phyloP scores from a whole-genome alignment of 768 basidiomycete species.

The Krasilnikovozyma curviuscula region DNA sequence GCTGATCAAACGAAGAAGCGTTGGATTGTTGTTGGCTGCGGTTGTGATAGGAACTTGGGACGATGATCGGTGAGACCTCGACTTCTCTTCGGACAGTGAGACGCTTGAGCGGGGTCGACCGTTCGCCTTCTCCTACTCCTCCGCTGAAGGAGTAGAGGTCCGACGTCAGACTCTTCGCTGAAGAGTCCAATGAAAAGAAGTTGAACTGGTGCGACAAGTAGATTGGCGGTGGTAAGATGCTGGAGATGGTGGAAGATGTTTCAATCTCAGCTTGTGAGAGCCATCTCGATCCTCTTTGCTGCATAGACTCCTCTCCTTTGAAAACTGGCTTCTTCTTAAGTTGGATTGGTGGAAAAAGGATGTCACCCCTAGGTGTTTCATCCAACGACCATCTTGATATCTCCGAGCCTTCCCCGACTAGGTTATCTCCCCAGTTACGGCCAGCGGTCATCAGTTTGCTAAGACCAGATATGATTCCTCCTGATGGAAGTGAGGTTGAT shows the following conservation, averaged over 20 bases:
- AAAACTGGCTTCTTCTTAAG: too few species aligned
- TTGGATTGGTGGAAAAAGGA: too few species aligned
- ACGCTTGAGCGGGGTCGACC: slow-evolving; percentile 41
- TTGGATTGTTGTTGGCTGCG: slow-evolving; percentile 10
- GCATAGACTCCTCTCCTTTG: too few species aligned
- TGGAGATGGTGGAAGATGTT: slow-evolving; percentile 41
- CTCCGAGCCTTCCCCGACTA: too few species aligned
- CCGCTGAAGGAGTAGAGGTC: slow-evolving; percentile 47
- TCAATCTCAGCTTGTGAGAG: slow-evolving; percentile 67
- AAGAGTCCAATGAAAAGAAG: slow-evolving; percentile 53
- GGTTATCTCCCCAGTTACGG: too few species aligned
- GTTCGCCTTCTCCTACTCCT: too few species aligned
- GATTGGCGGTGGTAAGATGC: slow-evolving; percentile 49
- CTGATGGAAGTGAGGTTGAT: too few species aligned
- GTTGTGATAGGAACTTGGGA: slow-evolving; percentile 20
- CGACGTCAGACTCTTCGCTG: slow-evolving; percentile 47
- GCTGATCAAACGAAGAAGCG: slow-evolving; percentile 69
- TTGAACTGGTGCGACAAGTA: slow-evolving; percentile 73
- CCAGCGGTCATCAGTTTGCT: too few species aligned
- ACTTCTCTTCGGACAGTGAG: slow-evolving; percentile 57
- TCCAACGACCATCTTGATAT: too few species aligned
- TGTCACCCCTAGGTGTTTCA: too few species aligned
- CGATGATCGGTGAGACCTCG: slow-evolving; percentile 29
- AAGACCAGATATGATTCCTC: too few species aligned
- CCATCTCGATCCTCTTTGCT: too few species aligned